Evolutionary conservation across 495 filamentous ascomycete species (phyloP).

Genomic region (Umbilicaria muhlenbergii): DNA sequence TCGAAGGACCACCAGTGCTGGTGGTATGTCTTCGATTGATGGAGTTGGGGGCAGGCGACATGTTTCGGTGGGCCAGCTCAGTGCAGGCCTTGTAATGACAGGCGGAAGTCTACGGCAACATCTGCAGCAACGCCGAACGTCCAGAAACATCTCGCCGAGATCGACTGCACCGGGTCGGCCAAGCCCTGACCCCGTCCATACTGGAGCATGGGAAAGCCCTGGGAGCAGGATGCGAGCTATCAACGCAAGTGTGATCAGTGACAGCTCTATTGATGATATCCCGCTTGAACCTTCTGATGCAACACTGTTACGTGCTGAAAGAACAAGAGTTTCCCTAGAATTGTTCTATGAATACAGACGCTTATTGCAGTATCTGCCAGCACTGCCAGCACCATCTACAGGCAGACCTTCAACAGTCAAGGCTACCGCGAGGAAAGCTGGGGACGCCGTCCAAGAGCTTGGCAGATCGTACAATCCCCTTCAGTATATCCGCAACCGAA

Average conservation of each 20-base stretch:
- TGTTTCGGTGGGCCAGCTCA: constrained; percentile 5
- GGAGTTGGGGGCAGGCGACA: constrained; percentile 24
- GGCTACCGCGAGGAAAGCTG: neutral
- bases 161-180: neutral
- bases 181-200: too few relatives aligned
- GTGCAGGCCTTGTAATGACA: constrained; percentile 1
- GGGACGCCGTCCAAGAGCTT: constrained; percentile 2
- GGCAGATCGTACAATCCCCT: constrained; percentile 70
- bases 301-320: constrained; percentile 63
- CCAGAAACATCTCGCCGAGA: constrained; percentile 41
- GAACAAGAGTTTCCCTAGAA: constrained; percentile 63
- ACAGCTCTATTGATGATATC: constrained; percentile 7
- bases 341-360: constrained; percentile 67
- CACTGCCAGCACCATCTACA: constrained; percentile 23
- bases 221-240: neutral
- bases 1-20: constrained; percentile 31
- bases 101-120: constrained; percentile 48
- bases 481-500: constrained; percentile 74
- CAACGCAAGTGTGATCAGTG: neutral
- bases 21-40: constrained; percentile 13
- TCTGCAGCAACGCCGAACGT: constrained; percentile 42
- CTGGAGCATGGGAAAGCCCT: neutral
- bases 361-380: constrained; percentile 57
- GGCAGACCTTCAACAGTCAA: neutral
- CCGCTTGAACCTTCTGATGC: constrained; percentile 57